phyloP scores from a whole-genome alignment of 805 yeast genomes.

The Starmera dryadoides region DNA sequence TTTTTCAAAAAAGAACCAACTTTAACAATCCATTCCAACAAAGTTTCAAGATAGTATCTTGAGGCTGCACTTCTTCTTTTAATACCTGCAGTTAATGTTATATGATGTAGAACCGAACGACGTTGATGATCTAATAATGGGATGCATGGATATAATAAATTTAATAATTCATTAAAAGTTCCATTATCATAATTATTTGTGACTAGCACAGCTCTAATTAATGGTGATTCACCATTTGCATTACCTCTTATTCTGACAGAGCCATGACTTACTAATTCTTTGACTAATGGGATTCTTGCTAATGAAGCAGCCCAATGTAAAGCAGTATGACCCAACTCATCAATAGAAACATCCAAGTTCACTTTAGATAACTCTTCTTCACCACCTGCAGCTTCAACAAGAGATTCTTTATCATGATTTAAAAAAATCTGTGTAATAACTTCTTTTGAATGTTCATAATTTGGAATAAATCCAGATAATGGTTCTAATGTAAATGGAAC shows the following conservation, averaged over 20 bases:
- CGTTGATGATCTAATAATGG: slow-evolving; percentile 59
- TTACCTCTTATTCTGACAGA: slow-evolving; percentile 72
- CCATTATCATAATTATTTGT: slow-evolving; percentile 78
- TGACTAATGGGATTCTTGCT: slow-evolving; percentile 68
- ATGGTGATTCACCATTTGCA: slow-evolving; percentile 79
- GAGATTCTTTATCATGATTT: slow-evolving; percentile 28
- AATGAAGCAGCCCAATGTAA: slow-evolving; percentile 95
- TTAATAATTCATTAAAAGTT: slow-evolving; percentile 64
- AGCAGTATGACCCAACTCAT: slow-evolving; percentile 88
- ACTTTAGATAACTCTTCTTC: slow-evolving; percentile 26
- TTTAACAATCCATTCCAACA: slow-evolving; percentile 72
- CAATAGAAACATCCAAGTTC: slow-evolving; percentile 79
- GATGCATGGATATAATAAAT: slow-evolving; percentile 68
- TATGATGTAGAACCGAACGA: slow-evolving; percentile 81
- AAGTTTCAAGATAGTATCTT: slow-evolving; percentile 62
- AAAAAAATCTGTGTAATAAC: slow-evolving; percentile 45
- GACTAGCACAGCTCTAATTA: slow-evolving; percentile 76
- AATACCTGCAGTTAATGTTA: slow-evolving; percentile 72
- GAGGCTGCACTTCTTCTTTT: slow-evolving; percentile 67
- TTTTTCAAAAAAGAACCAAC: slow-evolving; percentile 39
- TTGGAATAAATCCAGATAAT: slow-evolving; percentile 21
- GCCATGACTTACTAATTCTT: slow-evolving; percentile 57
- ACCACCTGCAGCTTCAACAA: slow-evolving; percentile 23
- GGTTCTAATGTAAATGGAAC: slow-evolving; percentile 45
- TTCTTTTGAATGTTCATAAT: slow-evolving; percentile 32